These are phyloP conservation scores for Elasticomyces elasticus DNA, from an alignment of 495 filamentous ascomycete species.

Conservation along the genomic window DNA sequence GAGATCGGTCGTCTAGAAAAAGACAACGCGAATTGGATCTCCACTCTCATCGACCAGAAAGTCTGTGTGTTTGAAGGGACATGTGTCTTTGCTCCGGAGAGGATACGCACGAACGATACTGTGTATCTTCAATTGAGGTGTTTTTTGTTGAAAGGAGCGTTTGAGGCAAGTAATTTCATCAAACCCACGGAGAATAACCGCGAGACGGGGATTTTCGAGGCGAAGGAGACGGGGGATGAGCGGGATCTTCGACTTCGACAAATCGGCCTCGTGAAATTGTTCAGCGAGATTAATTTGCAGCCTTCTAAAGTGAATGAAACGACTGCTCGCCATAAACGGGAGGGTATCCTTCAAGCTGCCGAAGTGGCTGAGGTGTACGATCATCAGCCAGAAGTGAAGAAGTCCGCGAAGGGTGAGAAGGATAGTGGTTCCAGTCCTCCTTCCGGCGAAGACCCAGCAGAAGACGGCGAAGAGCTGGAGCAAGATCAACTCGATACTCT, in stretches of 20 bases:
- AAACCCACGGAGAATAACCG: conserved; percentile 58
- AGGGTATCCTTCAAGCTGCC: conserved; percentile 74
- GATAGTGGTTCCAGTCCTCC: conserved; percentile 42
- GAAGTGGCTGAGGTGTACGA: conserved; percentile 76
- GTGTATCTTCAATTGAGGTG: conserved; percentile 79
- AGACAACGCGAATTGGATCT: conserved; percentile 89
- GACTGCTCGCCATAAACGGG: conserved; percentile 65
- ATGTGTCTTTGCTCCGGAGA: conserved; percentile 84
- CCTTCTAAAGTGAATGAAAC: conserved; percentile 64
- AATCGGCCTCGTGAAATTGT: conserved; percentile 76
- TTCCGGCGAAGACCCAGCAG: conserved; percentile 53
- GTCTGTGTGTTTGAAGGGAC: conserved; percentile 78
- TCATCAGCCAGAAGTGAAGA: conserved; percentile 40
- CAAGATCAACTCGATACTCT: conserved; percentile 89
- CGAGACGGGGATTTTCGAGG: conserved; percentile 59
- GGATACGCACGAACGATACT: conserved; percentile 79
- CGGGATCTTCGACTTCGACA: conserved; percentile 75
- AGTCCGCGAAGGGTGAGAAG: conserved; percentile 8
- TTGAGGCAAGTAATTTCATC: conserved; percentile 50
- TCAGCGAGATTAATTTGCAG: conserved; percentile 76
- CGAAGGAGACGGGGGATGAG: conserved; percentile 79
- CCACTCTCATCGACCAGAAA: conserved; percentile 82
- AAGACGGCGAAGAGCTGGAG: conserved; percentile 82
- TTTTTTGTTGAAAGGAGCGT: conserved; percentile 63
- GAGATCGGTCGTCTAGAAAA: conserved; percentile 85